A percentile compares a stretch with the other conserved stretches of the same genome.
Conservation (phyloP, 768 basidiomycete species). For the Russula earlei region DNA sequence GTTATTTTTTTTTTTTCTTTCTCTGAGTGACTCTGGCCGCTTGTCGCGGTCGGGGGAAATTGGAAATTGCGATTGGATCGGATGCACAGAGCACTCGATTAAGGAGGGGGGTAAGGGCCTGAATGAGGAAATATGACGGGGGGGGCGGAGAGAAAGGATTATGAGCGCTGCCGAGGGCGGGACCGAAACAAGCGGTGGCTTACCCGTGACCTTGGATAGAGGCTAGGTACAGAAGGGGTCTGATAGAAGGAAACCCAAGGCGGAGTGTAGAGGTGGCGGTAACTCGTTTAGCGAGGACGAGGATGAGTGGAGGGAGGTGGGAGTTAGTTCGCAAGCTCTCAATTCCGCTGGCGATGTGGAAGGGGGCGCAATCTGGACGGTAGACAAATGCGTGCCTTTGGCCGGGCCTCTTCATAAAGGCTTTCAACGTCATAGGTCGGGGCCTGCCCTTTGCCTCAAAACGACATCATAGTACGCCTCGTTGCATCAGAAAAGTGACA, state of each 20-base stretch:
- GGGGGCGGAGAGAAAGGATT: background rate
- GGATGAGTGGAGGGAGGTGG: background rate
- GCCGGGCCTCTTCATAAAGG: constrained; percentile 10
- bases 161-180: constrained; percentile 1
- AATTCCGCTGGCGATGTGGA: background rate
- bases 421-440: constrained; percentile 13
- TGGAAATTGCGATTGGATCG: too few species aligned
- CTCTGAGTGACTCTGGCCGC: too few species aligned
- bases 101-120: background rate
- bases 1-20: background rate
- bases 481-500: constrained; percentile 2
- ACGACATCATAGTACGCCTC: constrained; percentile 15
- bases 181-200: background rate
- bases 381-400: background rate
- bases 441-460: constrained; percentile 16
- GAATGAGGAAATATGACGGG: background rate
- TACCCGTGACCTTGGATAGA: background rate
- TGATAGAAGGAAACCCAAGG: background rate
- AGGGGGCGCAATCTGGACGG: constrained; percentile 10
- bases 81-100: too few species aligned
- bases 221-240: background rate
- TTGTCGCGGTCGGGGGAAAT: too few species aligned
- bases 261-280: background rate
- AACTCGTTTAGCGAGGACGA: background rate
- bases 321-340: constrained; percentile 1